phyloP scores from a whole-genome alignment of 495 filamentous ascomycete genomes.

The Xylaria scruposa region DNA sequence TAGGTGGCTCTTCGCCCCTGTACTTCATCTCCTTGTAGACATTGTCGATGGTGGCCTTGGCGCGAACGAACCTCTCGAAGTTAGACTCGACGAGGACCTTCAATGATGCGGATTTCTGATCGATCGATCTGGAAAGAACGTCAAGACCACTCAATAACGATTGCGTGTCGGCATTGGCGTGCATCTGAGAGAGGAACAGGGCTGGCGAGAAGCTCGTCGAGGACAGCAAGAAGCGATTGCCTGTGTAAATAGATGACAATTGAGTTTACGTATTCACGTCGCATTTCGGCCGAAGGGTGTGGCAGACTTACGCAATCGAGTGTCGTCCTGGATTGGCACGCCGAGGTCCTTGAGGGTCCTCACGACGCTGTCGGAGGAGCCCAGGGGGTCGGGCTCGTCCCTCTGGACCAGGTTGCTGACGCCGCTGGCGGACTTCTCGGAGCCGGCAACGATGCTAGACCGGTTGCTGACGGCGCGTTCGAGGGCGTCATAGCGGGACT shows the following conservation, averaged over 20 bases:
- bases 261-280: constrained; percentile 12
- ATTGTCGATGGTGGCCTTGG: constrained; percentile 96
- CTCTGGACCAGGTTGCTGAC: constrained; percentile 79
- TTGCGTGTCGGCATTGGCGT: constrained; percentile 80
- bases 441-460: constrained; percentile 68
- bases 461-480: constrained; percentile 73
- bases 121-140: constrained; percentile 84
- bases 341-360: constrained; percentile 75
- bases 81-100: constrained; percentile 97
- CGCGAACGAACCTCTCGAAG: constrained; percentile 95
- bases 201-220: constrained; percentile 95
- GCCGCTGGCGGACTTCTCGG: constrained; percentile 67
- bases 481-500: constrained; percentile 83
- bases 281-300: background rate
- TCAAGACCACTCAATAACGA: constrained; percentile 80
- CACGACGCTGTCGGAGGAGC: constrained; percentile 82
- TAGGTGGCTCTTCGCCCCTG: constrained; percentile 71
- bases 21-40: constrained; percentile 98
- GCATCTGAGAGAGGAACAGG: constrained; percentile 89
- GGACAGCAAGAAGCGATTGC: constrained; percentile 90
- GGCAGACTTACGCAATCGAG: constrained; percentile 67
- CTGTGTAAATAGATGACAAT: constrained; percentile 47
- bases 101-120: constrained; percentile 93
- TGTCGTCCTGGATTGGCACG: constrained; percentile 84
- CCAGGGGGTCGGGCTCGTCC: constrained; percentile 92